Evolutionary conservation across 306 rosid species (phyloP), one percentile per base, ranked within the genome.

Genomic region (Cucurbita argyrosperma): DNA sequence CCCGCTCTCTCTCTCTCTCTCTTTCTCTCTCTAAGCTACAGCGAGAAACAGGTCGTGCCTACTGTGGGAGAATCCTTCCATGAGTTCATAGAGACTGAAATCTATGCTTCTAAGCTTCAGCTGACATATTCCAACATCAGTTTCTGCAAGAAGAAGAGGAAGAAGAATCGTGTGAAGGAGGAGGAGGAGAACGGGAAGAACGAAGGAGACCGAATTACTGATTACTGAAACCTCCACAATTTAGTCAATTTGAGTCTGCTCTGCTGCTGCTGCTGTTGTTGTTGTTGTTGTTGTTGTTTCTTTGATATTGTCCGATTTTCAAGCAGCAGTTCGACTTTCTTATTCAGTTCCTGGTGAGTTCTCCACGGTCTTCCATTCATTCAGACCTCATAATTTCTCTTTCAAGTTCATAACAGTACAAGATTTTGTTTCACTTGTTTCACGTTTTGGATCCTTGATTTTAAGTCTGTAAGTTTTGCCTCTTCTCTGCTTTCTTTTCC

Each of bases 1-100:
- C 42, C 56, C n/a, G n/a, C 89, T 88, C 88, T 85, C 92, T 86
- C 88, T 80, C 87, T 65, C 80, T 56, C 47, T 76, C 80, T 72
- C 49, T 75, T 64, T 50, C 80, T 73, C 50, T 75, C 72, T 70
- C 84, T 74, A 42, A 37, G 80, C 54, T 80, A 69, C 82, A 72
- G 83, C 87, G 82, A 82, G 74, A 79, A 71, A 80, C 86, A 72
- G 83, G 74, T 18, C 66, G 71, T 38, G 65, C 52, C 37, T 71
- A 54, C 84, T 66, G 82, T 60, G 81, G 59, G 76, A 62, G 72
- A 83, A 74, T 67, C 73, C 78, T 18, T 47, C 61, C 72, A 61
- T 49, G 58, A 75, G 19, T 14, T 62, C 39, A 43, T 16, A 10
- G 12, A 72, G 74, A 76, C 71, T 75, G 83, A 83, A 92, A 87